Evolutionary conservation across 2,329 filamentous ascomycete genomes (phyloP).

Genomic region (Alternaria panax): DNA sequence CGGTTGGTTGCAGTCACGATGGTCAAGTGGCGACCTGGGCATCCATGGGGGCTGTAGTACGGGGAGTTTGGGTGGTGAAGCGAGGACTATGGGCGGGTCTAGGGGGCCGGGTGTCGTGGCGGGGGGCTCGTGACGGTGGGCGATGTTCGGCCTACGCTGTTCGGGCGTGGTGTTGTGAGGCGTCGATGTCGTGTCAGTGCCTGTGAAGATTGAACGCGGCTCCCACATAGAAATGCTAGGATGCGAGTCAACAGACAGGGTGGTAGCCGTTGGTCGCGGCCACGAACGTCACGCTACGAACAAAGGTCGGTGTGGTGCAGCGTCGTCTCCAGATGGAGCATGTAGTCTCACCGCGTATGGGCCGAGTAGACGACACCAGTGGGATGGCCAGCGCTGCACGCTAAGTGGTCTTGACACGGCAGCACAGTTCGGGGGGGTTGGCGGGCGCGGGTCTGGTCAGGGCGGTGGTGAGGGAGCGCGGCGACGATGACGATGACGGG

Average conservation of each 20-base stretch:
- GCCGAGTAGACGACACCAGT: conserved; percentile 1
- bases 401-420: conserved; percentile 1
- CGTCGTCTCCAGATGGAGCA: conserved; percentile 7
- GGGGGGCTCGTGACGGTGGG: conserved; percentile 8
- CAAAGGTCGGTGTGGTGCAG: conserved; percentile 16
- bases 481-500: neutral
- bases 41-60: conserved; percentile 28
- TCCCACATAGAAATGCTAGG: conserved; percentile 20
- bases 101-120: conserved; percentile 1
- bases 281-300: conserved; percentile 17
- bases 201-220: conserved; percentile 29
- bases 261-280: conserved; percentile 20
- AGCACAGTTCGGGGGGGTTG: neutral
- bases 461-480: neutral
- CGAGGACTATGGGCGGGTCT: conserved; percentile 9
- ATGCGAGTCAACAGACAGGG: conserved; percentile 6
- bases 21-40: conserved; percentile 20
- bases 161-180: conserved; percentile 10
- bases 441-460: neutral
- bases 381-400: conserved; percentile 4
- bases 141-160: conserved; percentile 1
- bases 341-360: conserved; percentile 5
- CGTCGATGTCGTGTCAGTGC: conserved; percentile 17
- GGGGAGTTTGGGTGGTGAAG: neutral
- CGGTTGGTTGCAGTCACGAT: conserved; percentile 16